Percentiles rank a stretch among this genome's conserved stretches.
Evolutionary conservation across 306 rosid species (phyloP).

Genomic region (Elaeagnus macrophylla): DNA sequence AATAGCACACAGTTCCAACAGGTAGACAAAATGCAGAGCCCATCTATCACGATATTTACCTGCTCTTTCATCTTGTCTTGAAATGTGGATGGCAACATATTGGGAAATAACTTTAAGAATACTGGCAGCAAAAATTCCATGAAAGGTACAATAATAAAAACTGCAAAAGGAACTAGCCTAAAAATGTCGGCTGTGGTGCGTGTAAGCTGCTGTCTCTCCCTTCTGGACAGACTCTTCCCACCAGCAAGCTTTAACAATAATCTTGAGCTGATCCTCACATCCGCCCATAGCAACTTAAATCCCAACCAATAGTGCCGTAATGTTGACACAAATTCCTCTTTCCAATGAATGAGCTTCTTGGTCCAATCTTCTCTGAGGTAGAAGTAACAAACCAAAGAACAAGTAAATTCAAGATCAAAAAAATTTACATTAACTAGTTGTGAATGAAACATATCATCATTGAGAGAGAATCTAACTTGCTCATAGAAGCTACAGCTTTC

Average conservation of each 20-base stretch:
- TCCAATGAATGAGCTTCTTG: slow-evolving; percentile 73
- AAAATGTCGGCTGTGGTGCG: slow-evolving; percentile 88
- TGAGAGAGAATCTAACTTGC: slow-evolving; percentile 72
- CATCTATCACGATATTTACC: slow-evolving; percentile 31
- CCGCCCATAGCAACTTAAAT: slow-evolving; percentile 66
- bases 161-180: slow-evolving; percentile 85
- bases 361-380: slow-evolving; percentile 85
- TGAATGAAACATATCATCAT: neutral
- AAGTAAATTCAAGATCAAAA: neutral
- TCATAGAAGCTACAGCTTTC: slow-evolving; percentile 70
- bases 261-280: slow-evolving; percentile 76
- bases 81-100: slow-evolving; percentile 92
- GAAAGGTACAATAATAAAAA: slow-evolving; percentile 80
- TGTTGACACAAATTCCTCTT: slow-evolving; percentile 56
- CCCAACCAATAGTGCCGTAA: slow-evolving; percentile 94
- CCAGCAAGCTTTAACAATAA: slow-evolving; percentile 78
- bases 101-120: slow-evolving; percentile 77
- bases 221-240: slow-evolving; percentile 84
- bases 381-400: slow-evolving; percentile 12
- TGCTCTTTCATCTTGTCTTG: slow-evolving; percentile 94
- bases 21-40: neutral
- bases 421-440: neutral
- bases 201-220: slow-evolving; percentile 86
- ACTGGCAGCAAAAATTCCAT: slow-evolving; percentile 88
- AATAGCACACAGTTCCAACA: too few relatives aligned